Evolutionary conservation across 768 basidiomycete genomes (phyloP), one percentile per base, ranked within the genome.

Genomic region (Xerocomellus dryophilus): DNA sequence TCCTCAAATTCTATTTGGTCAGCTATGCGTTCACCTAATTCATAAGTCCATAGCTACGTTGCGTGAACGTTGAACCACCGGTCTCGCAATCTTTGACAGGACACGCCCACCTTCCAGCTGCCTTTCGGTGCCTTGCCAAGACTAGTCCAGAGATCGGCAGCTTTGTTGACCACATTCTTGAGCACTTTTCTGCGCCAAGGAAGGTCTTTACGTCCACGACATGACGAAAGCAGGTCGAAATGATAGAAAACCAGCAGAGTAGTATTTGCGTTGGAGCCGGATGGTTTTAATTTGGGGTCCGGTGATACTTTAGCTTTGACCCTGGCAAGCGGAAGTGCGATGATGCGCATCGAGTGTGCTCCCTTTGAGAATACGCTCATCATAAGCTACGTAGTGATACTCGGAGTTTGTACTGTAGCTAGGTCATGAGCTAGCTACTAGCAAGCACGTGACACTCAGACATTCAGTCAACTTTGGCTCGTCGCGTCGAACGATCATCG

Each of bases 1-100:
- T 93, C 90, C 68, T 92, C 90, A 59, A 90, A 91, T 47, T 90
- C 90, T 56, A 90, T 74, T 20, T 80, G 76, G 68, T 90, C 86
- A 20, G 85, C 75, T 2, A 90, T 66, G 20, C 80, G 80, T 72
- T 90, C 85, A 23, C 90, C 90, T 36, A 77, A 71, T 58, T 78
- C 71, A 64, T 83, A 87, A 12, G 81, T 72, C 66, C 77, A 82
- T 25, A 81, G 67, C 89, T 91, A 57, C 18, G 48, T 47, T 48
- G 35, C 36, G 51, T 57, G 43, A 41, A n/a, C n/a, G n/a, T n/a
- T n/a, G n/a, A n/a, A 44, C 52, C 41, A 27, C 59, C 34, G 8
- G 42, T 54, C 48, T 51, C 51, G 35, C 47, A 23, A 18, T 14
- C 12, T 39, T 18, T 53, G 35, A 59, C 36, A 38, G 20, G 53